phyloP scores from a whole-genome alignment of 352 stramenopile genomes.

The Plasmopara halstedii region DNA sequence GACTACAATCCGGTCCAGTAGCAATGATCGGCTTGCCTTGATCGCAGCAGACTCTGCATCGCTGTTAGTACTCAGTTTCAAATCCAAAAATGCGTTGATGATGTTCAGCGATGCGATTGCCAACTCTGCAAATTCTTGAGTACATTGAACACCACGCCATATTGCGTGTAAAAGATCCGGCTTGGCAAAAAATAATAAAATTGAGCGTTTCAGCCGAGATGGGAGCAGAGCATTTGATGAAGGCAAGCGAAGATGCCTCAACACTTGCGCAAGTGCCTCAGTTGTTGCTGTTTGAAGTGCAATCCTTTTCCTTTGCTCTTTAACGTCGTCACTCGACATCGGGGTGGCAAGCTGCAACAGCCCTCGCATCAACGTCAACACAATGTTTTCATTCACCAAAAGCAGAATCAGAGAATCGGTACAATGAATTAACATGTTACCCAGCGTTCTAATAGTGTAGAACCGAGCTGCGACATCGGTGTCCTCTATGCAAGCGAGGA shows the following conservation, averaged over 20 bases:
- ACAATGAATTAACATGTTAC: slow-evolving; percentile 58
- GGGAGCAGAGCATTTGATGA: slow-evolving; percentile 16
- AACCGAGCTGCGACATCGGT: slow-evolving; percentile 33
- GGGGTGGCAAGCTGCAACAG: slow-evolving; percentile 15
- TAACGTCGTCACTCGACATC: background rate
- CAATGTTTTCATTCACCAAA: slow-evolving; percentile 39
- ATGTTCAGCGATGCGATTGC: slow-evolving; percentile 53
- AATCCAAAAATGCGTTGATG: slow-evolving; percentile 54
- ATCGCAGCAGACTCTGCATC: slow-evolving; percentile 23
- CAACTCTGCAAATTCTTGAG: slow-evolving; percentile 18
- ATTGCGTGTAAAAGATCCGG: slow-evolving; percentile 28
- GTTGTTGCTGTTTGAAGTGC: slow-evolving; percentile 33
- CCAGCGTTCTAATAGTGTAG: slow-evolving; percentile 48
- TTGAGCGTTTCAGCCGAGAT: slow-evolving; percentile 17
- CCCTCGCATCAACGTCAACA: slow-evolving; percentile 22
- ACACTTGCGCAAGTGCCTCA: slow-evolving; percentile 44
- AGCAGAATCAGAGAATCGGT: slow-evolving; percentile 19
- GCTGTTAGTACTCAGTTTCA: slow-evolving; percentile 22
- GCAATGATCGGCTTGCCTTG: slow-evolving; percentile 18
- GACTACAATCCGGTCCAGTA: slow-evolving; percentile 32
- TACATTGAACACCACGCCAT: slow-evolving; percentile 31
- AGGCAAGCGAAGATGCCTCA: slow-evolving; percentile 35
- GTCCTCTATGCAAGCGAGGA: slow-evolving; percentile 36
- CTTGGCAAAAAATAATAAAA: slow-evolving; percentile 36
- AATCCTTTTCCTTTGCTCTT: slow-evolving; percentile 4